Percentiles rank a stretch among this genome's conserved stretches.
phyloP scores from a whole-genome alignment of 2,329 filamentous ascomycete species.

The Fusarium compactum region DNA sequence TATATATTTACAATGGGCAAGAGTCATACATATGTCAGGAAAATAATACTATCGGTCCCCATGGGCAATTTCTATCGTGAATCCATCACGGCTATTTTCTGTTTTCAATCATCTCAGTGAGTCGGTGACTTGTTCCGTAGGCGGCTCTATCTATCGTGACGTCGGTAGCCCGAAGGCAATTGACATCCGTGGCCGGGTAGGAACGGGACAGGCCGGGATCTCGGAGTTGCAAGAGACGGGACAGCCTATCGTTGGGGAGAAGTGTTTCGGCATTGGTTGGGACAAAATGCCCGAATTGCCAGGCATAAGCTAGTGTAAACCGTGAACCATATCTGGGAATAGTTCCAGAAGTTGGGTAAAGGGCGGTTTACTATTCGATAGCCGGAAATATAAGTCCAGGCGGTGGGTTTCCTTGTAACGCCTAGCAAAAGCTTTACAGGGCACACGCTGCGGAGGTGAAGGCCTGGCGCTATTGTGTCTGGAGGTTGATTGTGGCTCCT shows the following conservation, averaged over 20 bases:
- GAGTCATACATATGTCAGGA: background rate
- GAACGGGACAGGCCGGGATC: conserved; percentile 41
- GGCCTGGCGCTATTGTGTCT: background rate
- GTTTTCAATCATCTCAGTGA: conserved; percentile 14
- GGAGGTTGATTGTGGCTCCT: background rate
- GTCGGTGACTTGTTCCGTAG: conserved; percentile 13
- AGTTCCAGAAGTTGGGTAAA: conserved; percentile 13
- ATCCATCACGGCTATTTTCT: background rate
- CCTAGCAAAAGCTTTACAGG: conserved; percentile 8
- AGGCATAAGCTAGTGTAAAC: conserved; percentile 29
- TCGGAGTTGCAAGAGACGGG: conserved; percentile 13
- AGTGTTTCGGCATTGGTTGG: conserved; percentile 36
- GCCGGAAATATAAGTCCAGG: conserved; percentile 46
- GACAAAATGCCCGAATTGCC: conserved; percentile 31
- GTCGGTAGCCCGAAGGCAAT: conserved; percentile 35
- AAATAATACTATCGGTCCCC: conserved; percentile 3
- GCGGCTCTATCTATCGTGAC: conserved; percentile 33
- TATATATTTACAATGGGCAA: background rate
- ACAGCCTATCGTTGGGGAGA: conserved; percentile 29
- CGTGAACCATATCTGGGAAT: conserved; percentile 16
- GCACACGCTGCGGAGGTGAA: conserved; percentile 18
- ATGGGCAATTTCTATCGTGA: background rate
- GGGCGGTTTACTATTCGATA: conserved; percentile 14
- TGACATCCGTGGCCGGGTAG: conserved; percentile 39
- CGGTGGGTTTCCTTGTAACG: background rate